Base-by-base conservation (phyloP, 2,329 filamentous ascomycete genomes). In the Fusarium oxysporum region DNA sequence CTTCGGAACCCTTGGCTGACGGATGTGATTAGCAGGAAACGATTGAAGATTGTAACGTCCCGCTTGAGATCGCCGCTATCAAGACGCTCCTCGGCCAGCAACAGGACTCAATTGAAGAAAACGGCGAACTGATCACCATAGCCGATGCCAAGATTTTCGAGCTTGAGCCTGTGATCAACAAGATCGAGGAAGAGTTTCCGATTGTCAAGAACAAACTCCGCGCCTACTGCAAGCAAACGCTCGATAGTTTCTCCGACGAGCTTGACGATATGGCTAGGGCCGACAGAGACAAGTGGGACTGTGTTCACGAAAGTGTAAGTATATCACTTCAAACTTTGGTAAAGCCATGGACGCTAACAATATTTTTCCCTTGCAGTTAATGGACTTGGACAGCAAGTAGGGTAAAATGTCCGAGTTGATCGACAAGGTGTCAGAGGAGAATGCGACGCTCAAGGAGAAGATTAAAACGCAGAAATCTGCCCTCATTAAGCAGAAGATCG, bases 1-100 rank as follows among this genome's bases (percentile, higher is more conserved):
- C 62, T 57, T 21, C 6, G 58, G 23, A 53, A 66, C 32, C 13
- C 58, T 71, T 71, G 47, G 63, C 67, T 75, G 70, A 69, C 59
- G 70, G 69, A 71, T 73, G 62, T 63, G 61, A 44, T 37, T 21
- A 44, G 17, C 16, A 73, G 48, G 21, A 44, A 32, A 41, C 17
- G 2, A 8, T 47, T 11, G 9, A 38, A 13, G 23, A 28, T 11
- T 28, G 8, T 21, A 14, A 12, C 32, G 28, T 6, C 14, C 6
- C 35, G 9, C 21, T 30, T 5, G 11, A 45, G 32, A 30, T 51
- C 16, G 28, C 28, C 10, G 30, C 8, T 6, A 45, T 50, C 11
- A 19, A 30, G 9, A 32, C 23, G 16, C 23, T 13, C 16, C 28
- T 66, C 11, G 10, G 28, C 1, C 3, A 62, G 9, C 33, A 71